Evolutionary conservation across 148 eudicot species (phyloP).

Genomic region (Dianthus caryophyllus): DNA sequence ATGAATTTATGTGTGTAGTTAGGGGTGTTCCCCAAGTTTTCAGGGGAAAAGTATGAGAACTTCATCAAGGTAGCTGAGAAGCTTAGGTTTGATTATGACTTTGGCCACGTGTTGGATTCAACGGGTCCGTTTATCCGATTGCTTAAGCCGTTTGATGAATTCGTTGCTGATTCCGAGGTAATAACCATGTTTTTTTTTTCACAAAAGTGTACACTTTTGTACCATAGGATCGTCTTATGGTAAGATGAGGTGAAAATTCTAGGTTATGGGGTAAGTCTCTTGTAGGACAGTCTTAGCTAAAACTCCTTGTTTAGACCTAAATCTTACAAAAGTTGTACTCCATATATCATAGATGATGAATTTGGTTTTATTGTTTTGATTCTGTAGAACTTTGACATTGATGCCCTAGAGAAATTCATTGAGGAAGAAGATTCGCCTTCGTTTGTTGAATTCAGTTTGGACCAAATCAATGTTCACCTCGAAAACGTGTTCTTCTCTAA

Average conservation of each 20-base stretch:
- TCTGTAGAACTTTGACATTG: slow-evolving; percentile 57
- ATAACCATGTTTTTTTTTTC: neutral
- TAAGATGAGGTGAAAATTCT: no score
- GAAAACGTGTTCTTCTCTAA: slow-evolving; percentile 48
- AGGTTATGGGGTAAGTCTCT: no score
- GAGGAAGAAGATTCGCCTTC: slow-evolving; percentile 54
- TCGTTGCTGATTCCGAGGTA: slow-evolving; percentile 63
- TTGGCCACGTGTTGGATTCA: slow-evolving; percentile 60
- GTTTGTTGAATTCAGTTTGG: slow-evolving; percentile 48
- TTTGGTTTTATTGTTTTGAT: no score
- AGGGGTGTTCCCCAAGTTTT: slow-evolving; percentile 71
- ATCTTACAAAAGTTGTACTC: no score
- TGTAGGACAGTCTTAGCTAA: no score
- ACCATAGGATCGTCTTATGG: no score
- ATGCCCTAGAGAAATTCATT: slow-evolving; percentile 55
- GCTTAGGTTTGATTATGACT: slow-evolving; percentile 65
- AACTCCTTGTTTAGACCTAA: no score
- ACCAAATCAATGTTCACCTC: slow-evolving; percentile 52
- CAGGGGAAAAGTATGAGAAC: slow-evolving; percentile 69
- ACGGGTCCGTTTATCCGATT: slow-evolving; percentile 65
- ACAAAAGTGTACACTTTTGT: no score
- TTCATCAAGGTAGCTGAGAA: slow-evolving; percentile 66
- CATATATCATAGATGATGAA: no score
- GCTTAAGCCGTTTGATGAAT: slow-evolving; percentile 90
- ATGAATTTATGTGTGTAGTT: slow-evolving; percentile 31